A percentile compares a stretch with the other conserved stretches of the same genome.
Conservation (phyloP, 805 yeast species). For the Dipodascus albidus region DNA sequence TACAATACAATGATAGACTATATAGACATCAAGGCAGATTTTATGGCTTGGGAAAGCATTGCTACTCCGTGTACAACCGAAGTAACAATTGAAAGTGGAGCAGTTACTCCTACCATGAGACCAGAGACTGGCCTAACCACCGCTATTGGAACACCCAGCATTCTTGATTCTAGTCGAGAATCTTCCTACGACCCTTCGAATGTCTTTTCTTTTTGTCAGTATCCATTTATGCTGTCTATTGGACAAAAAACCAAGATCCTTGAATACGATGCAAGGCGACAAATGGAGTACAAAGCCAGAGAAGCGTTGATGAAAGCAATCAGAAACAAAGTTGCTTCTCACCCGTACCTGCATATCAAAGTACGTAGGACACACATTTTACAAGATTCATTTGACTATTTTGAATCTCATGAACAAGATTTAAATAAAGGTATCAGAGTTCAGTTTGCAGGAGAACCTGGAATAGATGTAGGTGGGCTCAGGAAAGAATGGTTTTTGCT, state of each 20-base stretch:
- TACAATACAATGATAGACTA: slow-evolving; percentile 78
- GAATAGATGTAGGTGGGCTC: slow-evolving; percentile 92
- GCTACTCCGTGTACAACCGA: not conserved
- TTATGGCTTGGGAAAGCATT: slow-evolving; percentile 62
- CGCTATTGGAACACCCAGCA: slow-evolving; percentile 5
- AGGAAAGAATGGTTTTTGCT: slow-evolving; percentile 88
- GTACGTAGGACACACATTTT: slow-evolving; percentile 60
- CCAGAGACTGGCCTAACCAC: slow-evolving; percentile 10
- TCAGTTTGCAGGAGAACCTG: slow-evolving; percentile 80
- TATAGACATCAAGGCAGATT: slow-evolving; percentile 67
- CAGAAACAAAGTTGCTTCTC: slow-evolving; percentile 47
- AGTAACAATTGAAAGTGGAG: not conserved
- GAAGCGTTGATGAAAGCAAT: slow-evolving; percentile 75
- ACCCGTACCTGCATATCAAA: slow-evolving; percentile 55
- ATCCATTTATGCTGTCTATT: slow-evolving; percentile 68
- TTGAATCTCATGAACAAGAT: slow-evolving; percentile 44
- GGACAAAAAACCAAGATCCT: slow-evolving; percentile 74
- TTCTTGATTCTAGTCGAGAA: slow-evolving; percentile 3
- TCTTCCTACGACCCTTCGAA: slow-evolving; percentile 12
- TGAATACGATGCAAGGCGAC: slow-evolving; percentile 69
- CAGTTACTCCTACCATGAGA: not conserved
- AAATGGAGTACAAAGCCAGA: slow-evolving; percentile 80
- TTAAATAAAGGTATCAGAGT: slow-evolving; percentile 66
- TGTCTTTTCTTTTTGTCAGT: slow-evolving; percentile 59
- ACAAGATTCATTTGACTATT: slow-evolving; percentile 53